Evolutionary conservation across 2,329 filamentous ascomycete genomes (phyloP).

Genomic region (Diaporthe destruens): DNA sequence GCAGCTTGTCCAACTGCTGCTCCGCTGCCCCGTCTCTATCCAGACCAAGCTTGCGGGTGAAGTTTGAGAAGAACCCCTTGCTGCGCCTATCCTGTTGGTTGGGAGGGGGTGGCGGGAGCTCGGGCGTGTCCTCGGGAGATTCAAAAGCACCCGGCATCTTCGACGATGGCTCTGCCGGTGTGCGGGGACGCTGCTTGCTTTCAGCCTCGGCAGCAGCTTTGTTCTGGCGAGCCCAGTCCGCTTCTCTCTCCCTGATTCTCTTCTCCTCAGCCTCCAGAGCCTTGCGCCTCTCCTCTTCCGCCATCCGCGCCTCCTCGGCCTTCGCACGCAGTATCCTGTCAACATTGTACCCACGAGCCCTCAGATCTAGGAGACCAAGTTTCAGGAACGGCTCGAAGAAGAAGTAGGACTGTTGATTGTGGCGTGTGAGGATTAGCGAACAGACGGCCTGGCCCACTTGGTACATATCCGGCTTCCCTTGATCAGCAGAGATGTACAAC

Average conservation of each 20-base stretch:
- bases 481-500: conserved; percentile 79
- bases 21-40: conserved; percentile 63
- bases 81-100: conserved; percentile 57
- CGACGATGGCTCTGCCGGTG: conserved; percentile 79
- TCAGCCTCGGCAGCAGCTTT: conserved; percentile 56
- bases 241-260: conserved; percentile 69
- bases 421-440: conserved; percentile 81
- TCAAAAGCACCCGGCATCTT: conserved; percentile 86
- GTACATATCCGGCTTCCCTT: conserved; percentile 80
- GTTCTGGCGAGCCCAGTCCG: conserved; percentile 62
- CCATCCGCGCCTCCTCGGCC: conserved; percentile 87
- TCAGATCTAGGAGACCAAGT: conserved; percentile 83
- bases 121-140: conserved; percentile 66
- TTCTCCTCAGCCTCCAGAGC: conserved; percentile 80
- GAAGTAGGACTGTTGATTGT: conserved; percentile 89
- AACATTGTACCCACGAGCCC: conserved; percentile 94
- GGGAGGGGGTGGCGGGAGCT: conserved; percentile 45
- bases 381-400: conserved; percentile 93
- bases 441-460: conserved; percentile 92
- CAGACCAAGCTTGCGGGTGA: conserved; percentile 77
- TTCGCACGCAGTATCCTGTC: conserved; percentile 92
- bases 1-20: conserved; percentile 58
- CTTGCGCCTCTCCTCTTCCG: conserved; percentile 83
- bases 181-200: conserved; percentile 58
- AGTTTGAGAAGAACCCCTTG: conserved; percentile 74